These are phyloP conservation scores for Phialocephala subalpina DNA, from an alignment of 2,329 filamentous ascomycete genomes.

Conservation along the genomic window DNA sequence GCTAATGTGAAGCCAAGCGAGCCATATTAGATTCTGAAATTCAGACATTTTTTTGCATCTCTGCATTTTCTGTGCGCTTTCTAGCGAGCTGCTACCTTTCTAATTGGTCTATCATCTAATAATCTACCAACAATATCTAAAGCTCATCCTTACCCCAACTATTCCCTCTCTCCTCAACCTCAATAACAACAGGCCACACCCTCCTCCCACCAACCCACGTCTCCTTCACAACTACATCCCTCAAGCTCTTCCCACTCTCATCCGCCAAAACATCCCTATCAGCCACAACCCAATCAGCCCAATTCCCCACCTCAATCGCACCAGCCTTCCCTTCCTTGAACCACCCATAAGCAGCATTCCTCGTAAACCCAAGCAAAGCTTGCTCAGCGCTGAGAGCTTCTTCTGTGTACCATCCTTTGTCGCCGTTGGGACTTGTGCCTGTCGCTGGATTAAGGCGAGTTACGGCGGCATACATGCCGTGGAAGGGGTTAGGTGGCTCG, in stretches of 20 bases:
- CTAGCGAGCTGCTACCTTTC: too few relatives aligned
- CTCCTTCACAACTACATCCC: constrained; percentile 64
- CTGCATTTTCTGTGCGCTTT: too few relatives aligned
- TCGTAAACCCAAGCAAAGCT: constrained; percentile 69
- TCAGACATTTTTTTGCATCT: too few relatives aligned
- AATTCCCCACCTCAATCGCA: constrained; percentile 64
- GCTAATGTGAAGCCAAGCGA: too few relatives aligned
- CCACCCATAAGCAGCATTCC: constrained; percentile 63
- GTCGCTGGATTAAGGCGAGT: constrained; percentile 66
- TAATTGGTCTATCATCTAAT: too few relatives aligned
- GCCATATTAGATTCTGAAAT: too few relatives aligned
- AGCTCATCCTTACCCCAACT: too few relatives aligned
- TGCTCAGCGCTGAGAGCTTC: constrained; percentile 66
- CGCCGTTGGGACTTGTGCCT: constrained; percentile 56
- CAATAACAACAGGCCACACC: constrained; percentile 21
- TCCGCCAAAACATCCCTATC: constrained; percentile 62
- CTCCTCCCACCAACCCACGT: constrained; percentile 71
- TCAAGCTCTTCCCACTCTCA: constrained; percentile 57
- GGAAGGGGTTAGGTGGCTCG: constrained; percentile 72
- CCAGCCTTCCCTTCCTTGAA: constrained; percentile 68
- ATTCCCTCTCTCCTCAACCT: too few relatives aligned
- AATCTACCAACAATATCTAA: too few relatives aligned
- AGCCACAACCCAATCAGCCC: constrained; percentile 77
- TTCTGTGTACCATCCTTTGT: constrained; percentile 63
- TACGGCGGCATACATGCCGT: constrained; percentile 74